Percentiles rank a stretch among this genome's conserved stretches.
Conservation (phyloP, 495 filamentous ascomycete genomes). For the Cercophora samala region DNA sequence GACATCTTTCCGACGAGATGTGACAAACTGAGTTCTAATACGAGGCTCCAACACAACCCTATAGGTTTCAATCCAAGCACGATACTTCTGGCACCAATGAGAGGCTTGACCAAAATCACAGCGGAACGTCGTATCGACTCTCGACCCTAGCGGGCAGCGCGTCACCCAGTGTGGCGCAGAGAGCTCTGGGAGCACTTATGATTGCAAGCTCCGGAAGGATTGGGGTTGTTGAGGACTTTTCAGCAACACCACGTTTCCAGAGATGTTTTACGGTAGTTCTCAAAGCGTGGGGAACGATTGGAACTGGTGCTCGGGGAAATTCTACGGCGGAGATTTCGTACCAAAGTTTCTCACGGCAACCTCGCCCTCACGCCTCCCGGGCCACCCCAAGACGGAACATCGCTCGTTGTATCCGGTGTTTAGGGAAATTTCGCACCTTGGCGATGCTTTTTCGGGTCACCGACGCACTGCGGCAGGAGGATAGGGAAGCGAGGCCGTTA, state of each 20-base stretch:
- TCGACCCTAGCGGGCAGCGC: background rate
- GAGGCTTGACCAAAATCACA: background rate
- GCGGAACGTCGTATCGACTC: background rate
- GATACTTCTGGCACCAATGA: background rate
- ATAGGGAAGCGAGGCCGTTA: conserved; percentile 17
- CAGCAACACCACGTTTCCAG: background rate
- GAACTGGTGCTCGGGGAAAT: background rate
- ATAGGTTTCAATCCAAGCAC: background rate
- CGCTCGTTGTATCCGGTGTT: background rate
- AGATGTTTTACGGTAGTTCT: background rate
- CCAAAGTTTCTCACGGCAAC: background rate
- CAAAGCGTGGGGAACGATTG: background rate
- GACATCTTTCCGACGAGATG: background rate
- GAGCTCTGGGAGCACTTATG: background rate
- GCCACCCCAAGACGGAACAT: conserved; percentile 4
- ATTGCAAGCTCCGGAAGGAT: background rate
- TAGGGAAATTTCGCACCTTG: conserved; percentile 6
- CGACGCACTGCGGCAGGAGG: background rate
- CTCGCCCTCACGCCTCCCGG: background rate
- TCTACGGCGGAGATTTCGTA: conserved; percentile 3
- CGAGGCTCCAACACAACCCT: background rate
- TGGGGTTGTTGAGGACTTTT: background rate
- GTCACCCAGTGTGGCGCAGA: background rate
- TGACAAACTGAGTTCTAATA: background rate
- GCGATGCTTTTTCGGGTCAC: background rate